Conservation (phyloP, 208 protist genomes). For the Trichomonas gallinae region DNA sequence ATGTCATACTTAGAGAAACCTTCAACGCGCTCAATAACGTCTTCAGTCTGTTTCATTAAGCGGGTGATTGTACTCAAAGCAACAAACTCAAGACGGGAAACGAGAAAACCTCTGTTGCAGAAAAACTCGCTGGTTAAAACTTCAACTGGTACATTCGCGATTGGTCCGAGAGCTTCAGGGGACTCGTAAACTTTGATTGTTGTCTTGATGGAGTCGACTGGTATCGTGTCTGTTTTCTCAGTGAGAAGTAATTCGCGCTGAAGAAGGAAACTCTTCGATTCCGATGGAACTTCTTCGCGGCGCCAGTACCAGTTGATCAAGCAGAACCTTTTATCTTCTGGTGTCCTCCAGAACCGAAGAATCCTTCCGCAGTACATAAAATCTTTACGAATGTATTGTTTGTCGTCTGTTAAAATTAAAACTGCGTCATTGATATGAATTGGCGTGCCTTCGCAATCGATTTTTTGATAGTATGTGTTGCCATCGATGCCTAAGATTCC, state of each 20-base stretch:
- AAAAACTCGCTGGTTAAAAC: background rate
- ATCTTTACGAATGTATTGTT: background rate
- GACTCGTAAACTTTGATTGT: background rate
- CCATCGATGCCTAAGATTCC: background rate
- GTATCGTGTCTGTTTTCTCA: background rate
- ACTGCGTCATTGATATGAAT: background rate
- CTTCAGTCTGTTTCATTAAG: background rate
- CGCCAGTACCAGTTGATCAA: background rate
- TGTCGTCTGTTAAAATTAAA: background rate
- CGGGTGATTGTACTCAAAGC: background rate
- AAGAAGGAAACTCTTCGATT: background rate
- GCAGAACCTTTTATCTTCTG: background rate
- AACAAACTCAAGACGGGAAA: background rate
- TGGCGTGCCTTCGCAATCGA: background rate
- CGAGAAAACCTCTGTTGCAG: background rate
- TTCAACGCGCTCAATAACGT: background rate
- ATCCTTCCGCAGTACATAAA: background rate
- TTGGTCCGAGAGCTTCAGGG: background rate
- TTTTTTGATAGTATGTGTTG: background rate
- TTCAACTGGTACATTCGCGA: background rate
- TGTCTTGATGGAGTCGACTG: background rate
- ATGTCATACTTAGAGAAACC: background rate
- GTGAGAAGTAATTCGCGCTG: background rate
- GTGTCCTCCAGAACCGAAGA: background rate
- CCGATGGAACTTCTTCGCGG: background rate